Evolutionary conservation across 257 asterid species (phyloP).

Genomic region (Solanum rostratum): DNA sequence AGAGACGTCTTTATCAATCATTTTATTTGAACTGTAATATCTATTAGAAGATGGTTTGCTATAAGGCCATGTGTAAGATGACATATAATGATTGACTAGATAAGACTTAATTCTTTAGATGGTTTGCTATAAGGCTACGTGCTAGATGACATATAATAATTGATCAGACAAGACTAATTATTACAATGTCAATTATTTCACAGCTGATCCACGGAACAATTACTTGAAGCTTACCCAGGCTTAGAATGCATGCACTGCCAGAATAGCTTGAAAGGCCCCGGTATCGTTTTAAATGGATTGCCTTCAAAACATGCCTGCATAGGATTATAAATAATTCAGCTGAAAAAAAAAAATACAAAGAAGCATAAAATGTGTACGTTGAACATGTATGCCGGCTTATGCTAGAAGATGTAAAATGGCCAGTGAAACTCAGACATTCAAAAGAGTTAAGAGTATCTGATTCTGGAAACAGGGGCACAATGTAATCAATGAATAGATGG

Average conservation of each 20-base stretch:
- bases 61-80: background rate
- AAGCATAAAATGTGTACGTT: background rate
- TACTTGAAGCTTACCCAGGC: conserved; percentile 56
- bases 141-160: background rate
- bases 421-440: background rate
- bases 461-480: background rate
- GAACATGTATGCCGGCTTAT: background rate
- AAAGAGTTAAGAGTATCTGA: background rate
- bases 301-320: conserved; percentile 91
- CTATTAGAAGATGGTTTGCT: background rate
- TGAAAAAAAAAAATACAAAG: background rate
- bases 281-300: conserved; percentile 90
- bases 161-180: background rate
- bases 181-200: background rate
- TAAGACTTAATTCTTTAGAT: background rate
- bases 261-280: conserved; percentile 92
- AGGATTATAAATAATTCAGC: background rate
- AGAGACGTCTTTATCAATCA: background rate
- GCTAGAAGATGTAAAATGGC: background rate
- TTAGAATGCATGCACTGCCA: conserved; percentile 90
- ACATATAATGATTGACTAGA: background rate
- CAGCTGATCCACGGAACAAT: background rate
- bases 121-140: background rate
- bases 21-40: background rate
- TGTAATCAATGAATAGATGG: background rate